These are phyloP conservation scores for Vitis rupestris DNA, from an alignment of 164 flowering plant genomes.

Conservation along the genomic window DNA sequence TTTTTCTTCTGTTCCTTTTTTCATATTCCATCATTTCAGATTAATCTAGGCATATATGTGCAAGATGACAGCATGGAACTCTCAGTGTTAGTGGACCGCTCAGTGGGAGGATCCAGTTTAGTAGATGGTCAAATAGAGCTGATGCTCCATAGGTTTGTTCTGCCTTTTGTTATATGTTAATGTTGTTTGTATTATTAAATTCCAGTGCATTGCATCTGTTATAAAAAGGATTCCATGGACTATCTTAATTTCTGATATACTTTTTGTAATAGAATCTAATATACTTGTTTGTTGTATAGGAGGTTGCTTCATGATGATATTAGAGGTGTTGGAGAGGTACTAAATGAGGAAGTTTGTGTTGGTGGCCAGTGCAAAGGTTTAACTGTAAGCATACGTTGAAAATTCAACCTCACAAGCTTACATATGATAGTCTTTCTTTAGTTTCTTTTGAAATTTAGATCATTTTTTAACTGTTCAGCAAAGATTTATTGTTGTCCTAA, in stretches of 20 bases:
- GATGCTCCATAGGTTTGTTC: slow-evolving; percentile 85
- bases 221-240: not conserved
- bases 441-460: not conserved
- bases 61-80: slow-evolving; percentile 64
- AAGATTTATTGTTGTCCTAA: not conserved
- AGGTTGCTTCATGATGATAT: slow-evolving; percentile 83
- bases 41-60: slow-evolving; percentile 85
- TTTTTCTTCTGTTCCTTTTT: not conserved
- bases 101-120: slow-evolving; percentile 90
- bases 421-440: not conserved
- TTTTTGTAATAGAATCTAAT: not conserved
- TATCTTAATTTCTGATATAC: not conserved
- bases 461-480: not conserved
- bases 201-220: not conserved
- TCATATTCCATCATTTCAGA: slow-evolving; percentile 33
- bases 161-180: not conserved
- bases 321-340: slow-evolving; percentile 91
- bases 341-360: slow-evolving; percentile 77
- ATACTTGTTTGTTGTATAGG: slow-evolving; percentile 30
- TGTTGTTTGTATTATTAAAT: not conserved
- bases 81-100: slow-evolving; percentile 89
- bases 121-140: slow-evolving; percentile 87
- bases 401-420: not conserved
- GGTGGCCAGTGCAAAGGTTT: slow-evolving; percentile 66
- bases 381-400: slow-evolving; percentile 49